Evolutionary conservation across 2,329 filamentous ascomycete species (phyloP), one percentile per base, ranked within the genome.

Genomic region (Ophiostoma novo-ulmi): DNA sequence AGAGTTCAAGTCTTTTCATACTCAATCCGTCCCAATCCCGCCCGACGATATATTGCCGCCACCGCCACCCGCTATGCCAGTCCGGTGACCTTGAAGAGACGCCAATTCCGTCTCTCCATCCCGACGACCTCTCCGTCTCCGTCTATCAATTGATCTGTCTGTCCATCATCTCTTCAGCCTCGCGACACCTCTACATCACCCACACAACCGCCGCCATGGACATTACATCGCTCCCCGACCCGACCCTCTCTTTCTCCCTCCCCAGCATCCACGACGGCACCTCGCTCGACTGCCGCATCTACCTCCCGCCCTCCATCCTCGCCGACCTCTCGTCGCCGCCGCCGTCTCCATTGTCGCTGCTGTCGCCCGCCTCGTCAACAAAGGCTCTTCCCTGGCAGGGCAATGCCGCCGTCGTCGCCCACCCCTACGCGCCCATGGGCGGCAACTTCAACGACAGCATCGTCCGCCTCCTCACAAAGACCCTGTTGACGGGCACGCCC

Each of bases 341-440:
- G 31, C 35, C 63, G 20, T 22, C 69, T 2, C 5, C 58, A 14
- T 17, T 22, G 17, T 63, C 58, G 26, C 7, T 52, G 5, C 7
- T 35, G 26, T 55, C 69, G 14, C 5, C 65, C 13, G 14, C 38
- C 6, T 2, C 4, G 17, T 14, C 77, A 76, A 7, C 11, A 14
- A 48, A 14, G 8, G 48, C 74, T 76, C 77, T 78, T 39, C 75
- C 78, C 68, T 87, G 85, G 85, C 77, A 75, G 61, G 81, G 80
- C 67, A 80, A 87, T 73, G 84, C 83, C 20, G 86, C 85, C 65
- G 83, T 97, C 3, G 81, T 98, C 55, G 94, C 94, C 14, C 95
- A 98, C 79, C 94, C 95, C 0, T 98, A 98, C 77, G 93, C 92
- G 44, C 89, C 92, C 0, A 82, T 98, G 69, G 95, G 95, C 5